Evolutionary conservation across 31 red algal species (phyloP), one percentile per base, ranked within the genome.

Genomic region (Odonthalia washingtoniensis): DNA sequence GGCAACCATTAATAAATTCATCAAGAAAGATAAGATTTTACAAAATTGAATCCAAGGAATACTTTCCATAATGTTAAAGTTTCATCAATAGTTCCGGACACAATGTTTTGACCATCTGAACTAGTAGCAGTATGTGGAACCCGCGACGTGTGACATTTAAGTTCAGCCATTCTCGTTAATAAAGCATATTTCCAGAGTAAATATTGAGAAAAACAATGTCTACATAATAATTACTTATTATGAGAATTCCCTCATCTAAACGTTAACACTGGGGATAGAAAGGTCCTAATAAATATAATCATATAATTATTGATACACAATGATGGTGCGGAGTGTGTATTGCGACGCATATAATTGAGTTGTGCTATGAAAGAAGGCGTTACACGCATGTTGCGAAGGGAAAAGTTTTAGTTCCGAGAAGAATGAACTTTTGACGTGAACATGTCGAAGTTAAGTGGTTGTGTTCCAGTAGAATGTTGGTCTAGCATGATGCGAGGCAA

Each of bases 161-260:
- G 90, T 92, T 99, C 97, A 28, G 92, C 91, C 70, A 99, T 80
- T 46, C 90, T 76, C 6, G 87, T 88, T 46, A 99, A 77, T 3
- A 88, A 86, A 26, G 97, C 94, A 72, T 99, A 99, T 45, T 95
- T 96, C 97, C 97, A 99, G 14, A 99, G 86, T 80, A 96, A 94
- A 72, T 99, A 95, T 44, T 94, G 97, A n/a, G 94, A 94, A 53
- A 99, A 99, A 6, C 97, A 94, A 78, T 99, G 97, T 77, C 84
- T 87, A n/a, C 92, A 95, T 0, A 96, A 77, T 18, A 99, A 74
- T 76, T 99, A 94, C 78, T 90, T 89, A 17, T 99, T 87, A 70
- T 96, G 85, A 1, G 89, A 84, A 24, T 75, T 90, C 97, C 97
- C n/a, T n/a, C n/a, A n/a, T n/a, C n/a, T n/a, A n/a, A n/a, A n/a